These are phyloP conservation scores for Elongisporangium senticosum DNA, from an alignment of 352 stramenopile species.

Conservation along the genomic window DNA sequence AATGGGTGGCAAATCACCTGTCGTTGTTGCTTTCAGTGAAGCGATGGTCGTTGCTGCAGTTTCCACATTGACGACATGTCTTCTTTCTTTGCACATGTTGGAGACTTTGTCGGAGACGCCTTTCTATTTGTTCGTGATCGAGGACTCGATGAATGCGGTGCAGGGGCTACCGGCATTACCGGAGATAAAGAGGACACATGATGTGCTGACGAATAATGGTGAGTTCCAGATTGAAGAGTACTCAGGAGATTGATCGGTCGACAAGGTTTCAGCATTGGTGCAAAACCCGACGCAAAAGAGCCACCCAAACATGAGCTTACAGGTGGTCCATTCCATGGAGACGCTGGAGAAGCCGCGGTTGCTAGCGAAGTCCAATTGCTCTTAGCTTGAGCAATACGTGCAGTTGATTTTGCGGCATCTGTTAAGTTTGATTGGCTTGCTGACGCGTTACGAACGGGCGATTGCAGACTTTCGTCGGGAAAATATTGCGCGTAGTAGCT, in stretches of 20 bases:
- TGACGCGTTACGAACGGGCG: neutral
- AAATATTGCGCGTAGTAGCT: neutral
- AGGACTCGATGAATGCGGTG: neutral
- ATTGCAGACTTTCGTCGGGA: neutral
- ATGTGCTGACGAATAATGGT: neutral
- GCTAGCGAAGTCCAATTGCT: neutral
- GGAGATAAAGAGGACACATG: neutral
- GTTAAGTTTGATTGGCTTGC: neutral
- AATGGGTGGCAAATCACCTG: no score
- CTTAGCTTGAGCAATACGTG: neutral
- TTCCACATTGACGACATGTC: slow-evolving; percentile 33
- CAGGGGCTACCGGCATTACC: neutral
- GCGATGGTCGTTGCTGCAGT: slow-evolving; percentile 23
- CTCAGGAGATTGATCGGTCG: neutral
- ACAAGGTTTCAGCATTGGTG: neutral
- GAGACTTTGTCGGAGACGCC: neutral
- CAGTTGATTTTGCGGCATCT: neutral
- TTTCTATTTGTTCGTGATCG: neutral
- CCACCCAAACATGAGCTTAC: slow-evolving; percentile 7
- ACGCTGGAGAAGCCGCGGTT: neutral
- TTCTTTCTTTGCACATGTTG: neutral
- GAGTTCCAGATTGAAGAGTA: neutral
- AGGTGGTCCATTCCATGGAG: neutral
- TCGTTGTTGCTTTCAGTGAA: slow-evolving; percentile 4
- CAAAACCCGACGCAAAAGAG: slow-evolving; percentile 3